phyloP scores from a whole-genome alignment of 202 grass and related monocot genomes.

The Hordeum pubiflorum region DNA sequence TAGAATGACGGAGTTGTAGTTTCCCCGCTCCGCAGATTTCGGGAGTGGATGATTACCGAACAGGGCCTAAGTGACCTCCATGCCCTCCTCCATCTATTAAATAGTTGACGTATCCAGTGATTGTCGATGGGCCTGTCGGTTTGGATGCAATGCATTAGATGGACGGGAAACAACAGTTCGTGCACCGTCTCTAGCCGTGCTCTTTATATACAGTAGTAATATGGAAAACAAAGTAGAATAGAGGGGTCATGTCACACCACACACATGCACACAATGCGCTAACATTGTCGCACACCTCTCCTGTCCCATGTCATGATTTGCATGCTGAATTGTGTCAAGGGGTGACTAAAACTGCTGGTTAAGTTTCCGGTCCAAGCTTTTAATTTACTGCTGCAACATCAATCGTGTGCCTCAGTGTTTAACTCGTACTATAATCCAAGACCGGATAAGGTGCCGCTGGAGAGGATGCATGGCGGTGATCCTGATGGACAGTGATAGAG shows the following conservation, averaged over 20 bases:
- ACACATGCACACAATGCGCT: not conserved
- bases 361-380: not conserved
- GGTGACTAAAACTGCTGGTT: not conserved
- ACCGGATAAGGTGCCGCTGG: not conserved
- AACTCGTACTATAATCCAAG: not conserved
- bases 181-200: constrained; percentile 1
- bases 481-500: not conserved
- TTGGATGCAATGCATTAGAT: not conserved
- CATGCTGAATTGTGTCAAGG: not conserved
- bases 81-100: not conserved
- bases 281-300: not conserved
- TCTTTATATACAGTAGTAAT: not conserved
- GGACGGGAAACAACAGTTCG: constrained; percentile 2
- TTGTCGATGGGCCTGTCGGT: not conserved
- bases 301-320: not conserved
- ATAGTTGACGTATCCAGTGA: not conserved
- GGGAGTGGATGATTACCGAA: no score
- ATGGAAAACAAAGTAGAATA: no score
- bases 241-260: not conserved
- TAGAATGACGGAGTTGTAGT: no score
- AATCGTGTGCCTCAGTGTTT: no score
- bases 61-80: not conserved
- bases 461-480: not conserved
- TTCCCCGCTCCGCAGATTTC: no score
- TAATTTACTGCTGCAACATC: not conserved